Conservation (phyloP, 2,329 filamentous ascomycete genomes). For the Beauveria asiatica region DNA sequence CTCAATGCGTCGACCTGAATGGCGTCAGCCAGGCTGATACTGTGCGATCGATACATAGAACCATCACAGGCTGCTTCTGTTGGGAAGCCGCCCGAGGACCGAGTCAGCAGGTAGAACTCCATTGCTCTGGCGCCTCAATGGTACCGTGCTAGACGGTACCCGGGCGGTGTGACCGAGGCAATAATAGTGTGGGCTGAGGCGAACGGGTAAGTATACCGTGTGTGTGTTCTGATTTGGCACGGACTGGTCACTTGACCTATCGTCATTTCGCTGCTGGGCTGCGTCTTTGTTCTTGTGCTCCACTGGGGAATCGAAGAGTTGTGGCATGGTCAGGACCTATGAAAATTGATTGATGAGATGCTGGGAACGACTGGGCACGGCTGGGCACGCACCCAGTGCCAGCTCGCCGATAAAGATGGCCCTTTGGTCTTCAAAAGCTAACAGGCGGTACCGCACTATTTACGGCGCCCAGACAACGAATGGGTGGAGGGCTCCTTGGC, state of each 20-base stretch:
- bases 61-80: not conserved
- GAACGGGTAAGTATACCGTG: constrained; percentile 1
- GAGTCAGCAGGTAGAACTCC: not conserved
- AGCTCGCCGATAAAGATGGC: not conserved
- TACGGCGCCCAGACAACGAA: not conserved
- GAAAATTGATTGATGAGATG: not conserved
- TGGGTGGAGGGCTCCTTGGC: not conserved
- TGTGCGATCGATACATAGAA: not conserved
- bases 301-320: not conserved
- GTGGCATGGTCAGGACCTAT: not conserved
- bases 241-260: constrained; percentile 12
- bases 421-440: too few species aligned
- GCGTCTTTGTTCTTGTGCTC: not conserved
- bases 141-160: not conserved
- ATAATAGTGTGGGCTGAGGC: not conserved
- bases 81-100: not conserved
- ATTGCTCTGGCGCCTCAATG: not conserved
- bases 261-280: constrained; percentile 11
- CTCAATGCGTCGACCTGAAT: constrained; percentile 3
- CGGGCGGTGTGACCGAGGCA: not conserved
- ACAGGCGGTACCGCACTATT: not conserved
- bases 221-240: not conserved
- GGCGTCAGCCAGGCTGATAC: constrained; percentile 2
- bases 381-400: not conserved
- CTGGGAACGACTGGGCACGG: not conserved